Base-by-base conservation (phyloP, 441 rosid genomes). In the Metrosideros polymorpha region DNA sequence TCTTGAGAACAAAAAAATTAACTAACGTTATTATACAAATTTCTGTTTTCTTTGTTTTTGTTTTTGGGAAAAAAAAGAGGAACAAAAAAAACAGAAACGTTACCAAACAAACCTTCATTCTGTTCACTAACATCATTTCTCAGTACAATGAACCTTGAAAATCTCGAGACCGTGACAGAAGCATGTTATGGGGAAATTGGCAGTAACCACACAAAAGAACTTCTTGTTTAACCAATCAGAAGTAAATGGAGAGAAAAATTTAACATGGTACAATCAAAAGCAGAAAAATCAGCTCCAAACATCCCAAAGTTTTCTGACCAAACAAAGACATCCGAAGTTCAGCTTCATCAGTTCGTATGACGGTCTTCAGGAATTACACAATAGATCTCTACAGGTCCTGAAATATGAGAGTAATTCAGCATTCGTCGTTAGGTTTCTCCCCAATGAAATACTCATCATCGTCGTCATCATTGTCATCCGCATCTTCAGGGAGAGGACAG, bases 401-500 rank as follows among this genome's bases (percentile, higher is more conserved):
- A 32, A 32, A 39, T 32, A 66, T 66, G 77, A 66, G 27, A n/a
- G 27, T 29, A 6, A 22, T 77, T 42, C 59, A 27, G 9, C 7
- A 35, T 27, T 42, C 15, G 15, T 79, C 35, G 29, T 24, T 51
- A 32, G 84, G 4, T 53, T n/a, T 55, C 15, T 39, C 30, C 12
- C 59, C 84, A 9, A 18, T 15, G 61, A 55, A 53, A 0, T 43
- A 83, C 27, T 32, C 84, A 12, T 43, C 53, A 15, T 71, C 51
- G 0, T 39, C 83, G 1, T 22, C 83, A 6, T 47, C 39, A 2
- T 52, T 39, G 0, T 13, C 19, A 35, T 87, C 86, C 35, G 84
- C 59, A 84, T 85, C 87, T 84, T 90, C 91, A 0, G 92, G 94
- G 27, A 86, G 89, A 43, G 89, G 84, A 71, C 92, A 91, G 89